A percentile compares a stretch with the other conserved stretches of the same genome.
These are phyloP conservation scores for Cornus florida DNA, from an alignment of 148 eudicot genomes.

Conservation along the genomic window DNA sequence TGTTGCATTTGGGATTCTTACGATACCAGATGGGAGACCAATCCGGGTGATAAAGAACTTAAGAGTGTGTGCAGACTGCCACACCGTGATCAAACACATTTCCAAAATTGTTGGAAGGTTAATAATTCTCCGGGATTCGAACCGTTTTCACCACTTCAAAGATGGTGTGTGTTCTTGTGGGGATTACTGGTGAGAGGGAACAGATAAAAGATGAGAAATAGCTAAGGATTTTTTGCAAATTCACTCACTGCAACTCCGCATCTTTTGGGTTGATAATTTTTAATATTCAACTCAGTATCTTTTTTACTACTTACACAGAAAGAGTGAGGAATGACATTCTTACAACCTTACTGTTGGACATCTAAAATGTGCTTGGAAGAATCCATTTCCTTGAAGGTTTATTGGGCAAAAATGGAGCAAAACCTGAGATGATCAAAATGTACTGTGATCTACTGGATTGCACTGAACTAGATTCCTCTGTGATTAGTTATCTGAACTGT, in stretches of 20 bases:
- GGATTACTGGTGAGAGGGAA: constrained; percentile 48
- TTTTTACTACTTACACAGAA: background rate
- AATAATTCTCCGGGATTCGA: constrained; percentile 47
- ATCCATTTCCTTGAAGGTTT: background rate
- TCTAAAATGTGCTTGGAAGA: background rate
- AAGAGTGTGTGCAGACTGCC: constrained; percentile 54
- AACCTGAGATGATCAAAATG: background rate
- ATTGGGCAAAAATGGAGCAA: background rate
- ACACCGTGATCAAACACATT: constrained; percentile 45
- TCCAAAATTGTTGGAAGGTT: constrained; percentile 45
- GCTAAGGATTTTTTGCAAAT: background rate
- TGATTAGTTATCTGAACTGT: background rate
- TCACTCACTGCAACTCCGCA: background rate
- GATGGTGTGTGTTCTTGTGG: constrained; percentile 51
- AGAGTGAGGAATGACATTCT: background rate
- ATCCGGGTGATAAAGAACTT: constrained; percentile 51
- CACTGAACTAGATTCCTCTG: background rate
- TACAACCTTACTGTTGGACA: background rate
- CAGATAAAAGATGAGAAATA: background rate
- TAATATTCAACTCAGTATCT: background rate
- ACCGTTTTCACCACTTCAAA: constrained; percentile 52
- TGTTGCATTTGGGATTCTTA: constrained; percentile 44
- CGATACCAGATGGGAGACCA: constrained; percentile 33
- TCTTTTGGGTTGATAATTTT: background rate
- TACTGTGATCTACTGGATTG: background rate